Conservation (phyloP, 106 monocot genomes). For the Posidonia australis region DNA sequence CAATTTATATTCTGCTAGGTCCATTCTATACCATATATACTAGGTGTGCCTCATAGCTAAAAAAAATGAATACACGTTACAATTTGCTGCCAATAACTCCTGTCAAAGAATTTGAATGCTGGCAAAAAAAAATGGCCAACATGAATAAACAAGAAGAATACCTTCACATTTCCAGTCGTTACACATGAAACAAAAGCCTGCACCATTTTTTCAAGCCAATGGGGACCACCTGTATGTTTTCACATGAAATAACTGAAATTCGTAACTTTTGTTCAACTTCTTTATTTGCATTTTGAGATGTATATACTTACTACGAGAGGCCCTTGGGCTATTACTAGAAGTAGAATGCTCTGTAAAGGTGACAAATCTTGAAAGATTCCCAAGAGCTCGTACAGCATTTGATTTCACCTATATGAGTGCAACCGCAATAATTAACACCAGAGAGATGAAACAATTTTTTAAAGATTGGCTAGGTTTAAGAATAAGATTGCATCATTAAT, state of each 20-base stretch:
- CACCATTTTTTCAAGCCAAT: constrained; percentile 89
- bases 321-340: not conserved
- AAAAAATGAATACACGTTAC: too few species aligned
- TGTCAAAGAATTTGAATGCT: too few species aligned
- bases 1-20: too few species aligned
- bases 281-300: not conserved
- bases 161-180: constrained; percentile 99
- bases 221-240: constrained; percentile 18
- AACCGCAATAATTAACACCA: not conserved
- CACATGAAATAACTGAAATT: not conserved
- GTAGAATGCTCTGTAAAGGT: constrained; percentile 37
- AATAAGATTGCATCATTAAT: too few species aligned
- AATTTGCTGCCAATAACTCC: too few species aligned
- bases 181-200: constrained; percentile 97
- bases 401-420: constrained; percentile 46
- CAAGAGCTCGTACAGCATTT: constrained; percentile 98
- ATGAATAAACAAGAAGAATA: constrained; percentile 6
- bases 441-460: too few species aligned
- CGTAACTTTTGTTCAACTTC: constrained; percentile 1
- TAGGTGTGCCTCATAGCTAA: too few species aligned
- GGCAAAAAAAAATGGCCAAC: not conserved
- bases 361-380: constrained; percentile 88
- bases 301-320: constrained; percentile 3
- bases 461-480: too few species aligned
- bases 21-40: too few species aligned